phyloP scores from a whole-genome alignment of 768 basidiomycete genomes.

The Porphyrellus cyaneotinctus region DNA sequence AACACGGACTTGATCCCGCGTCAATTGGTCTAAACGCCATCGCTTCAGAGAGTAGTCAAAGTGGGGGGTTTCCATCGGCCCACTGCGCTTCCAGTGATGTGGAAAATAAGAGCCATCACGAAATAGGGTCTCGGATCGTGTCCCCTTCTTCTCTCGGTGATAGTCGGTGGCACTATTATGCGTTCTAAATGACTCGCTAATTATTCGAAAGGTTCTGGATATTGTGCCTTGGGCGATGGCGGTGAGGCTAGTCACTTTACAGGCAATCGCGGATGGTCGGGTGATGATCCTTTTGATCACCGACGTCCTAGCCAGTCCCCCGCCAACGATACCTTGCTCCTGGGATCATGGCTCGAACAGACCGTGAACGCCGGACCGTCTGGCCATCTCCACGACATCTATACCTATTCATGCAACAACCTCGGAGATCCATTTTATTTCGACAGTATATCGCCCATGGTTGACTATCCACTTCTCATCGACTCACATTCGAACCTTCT shows the following conservation, averaged over 20 bases:
- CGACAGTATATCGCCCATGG: neutral
- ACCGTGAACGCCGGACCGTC: neutral
- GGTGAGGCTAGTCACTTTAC: neutral
- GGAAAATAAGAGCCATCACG: neutral
- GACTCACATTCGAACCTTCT: conserved; percentile 9
- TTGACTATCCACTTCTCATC: conserved; percentile 7
- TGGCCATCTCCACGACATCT: conserved; percentile 1
- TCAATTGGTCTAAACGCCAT: conserved; percentile 21
- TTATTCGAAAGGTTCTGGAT: conserved; percentile 12
- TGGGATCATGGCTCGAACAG: conserved; percentile 4
- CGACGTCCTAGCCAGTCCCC: conserved; percentile 2
- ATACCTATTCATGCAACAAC: neutral
- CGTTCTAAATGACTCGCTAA: neutral
- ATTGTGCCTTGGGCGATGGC: neutral
- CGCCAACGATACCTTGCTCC: conserved; percentile 1
- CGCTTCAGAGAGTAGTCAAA: conserved; percentile 13
- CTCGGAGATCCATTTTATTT: conserved; percentile 3
- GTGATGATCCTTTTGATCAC: conserved; percentile 2
- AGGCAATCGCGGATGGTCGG: conserved; percentile 4
- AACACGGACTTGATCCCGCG: conserved; percentile 39
- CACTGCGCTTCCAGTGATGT: conserved; percentile 1
- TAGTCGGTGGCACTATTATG: conserved; percentile 12
- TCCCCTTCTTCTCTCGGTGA: conserved; percentile 6
- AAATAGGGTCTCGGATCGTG: conserved; percentile 4
- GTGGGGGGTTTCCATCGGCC: conserved; percentile 13